Conservation (phyloP, 495 filamentous ascomycete species). For the Penicillium arizonense region DNA sequence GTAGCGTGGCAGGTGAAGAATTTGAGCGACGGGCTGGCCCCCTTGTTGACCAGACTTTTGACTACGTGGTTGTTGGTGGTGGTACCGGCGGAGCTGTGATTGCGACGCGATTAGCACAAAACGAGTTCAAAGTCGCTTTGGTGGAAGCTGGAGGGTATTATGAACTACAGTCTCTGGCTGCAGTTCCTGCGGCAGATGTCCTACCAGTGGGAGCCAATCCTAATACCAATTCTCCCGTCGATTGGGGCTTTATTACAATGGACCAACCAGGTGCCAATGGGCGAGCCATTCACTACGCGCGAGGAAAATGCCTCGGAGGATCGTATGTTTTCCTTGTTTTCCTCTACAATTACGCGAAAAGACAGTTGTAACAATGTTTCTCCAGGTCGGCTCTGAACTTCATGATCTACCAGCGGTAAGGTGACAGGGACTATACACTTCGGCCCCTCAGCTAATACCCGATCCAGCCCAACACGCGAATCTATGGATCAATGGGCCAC, state of each 20-base stretch:
- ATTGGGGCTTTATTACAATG: conserved; percentile 50
- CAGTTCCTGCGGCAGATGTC: conserved; percentile 35
- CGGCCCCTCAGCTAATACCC: not conserved
- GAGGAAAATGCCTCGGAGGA: conserved; percentile 35
- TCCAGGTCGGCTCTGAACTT: conserved; percentile 45
- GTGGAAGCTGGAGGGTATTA: conserved; percentile 60
- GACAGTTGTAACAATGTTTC: not conserved
- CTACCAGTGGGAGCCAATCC: conserved; percentile 19
- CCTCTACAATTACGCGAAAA: not conserved
- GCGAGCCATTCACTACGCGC: conserved; percentile 36
- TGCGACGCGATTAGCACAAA: conserved; percentile 46
- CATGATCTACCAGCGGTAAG: conserved; percentile 44
- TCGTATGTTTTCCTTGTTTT: conserved; percentile 17
- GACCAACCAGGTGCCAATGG: conserved; percentile 36
- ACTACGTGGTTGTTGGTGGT: conserved; percentile 56
- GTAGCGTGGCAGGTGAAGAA: not conserved
- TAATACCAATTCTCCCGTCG: conserved; percentile 30
- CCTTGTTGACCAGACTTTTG: conserved; percentile 30
- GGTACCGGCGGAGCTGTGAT: conserved; percentile 52
- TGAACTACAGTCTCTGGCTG: conserved; percentile 37
- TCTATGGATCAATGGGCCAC: conserved; percentile 57
- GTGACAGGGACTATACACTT: not conserved
- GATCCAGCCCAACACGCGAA: conserved; percentile 31
- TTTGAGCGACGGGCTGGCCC: not conserved
- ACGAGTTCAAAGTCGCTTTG: conserved; percentile 40